These are phyloP conservation scores for Litsea cubeba DNA, from an alignment of 164 flowering plant species.

Conservation along the genomic window DNA sequence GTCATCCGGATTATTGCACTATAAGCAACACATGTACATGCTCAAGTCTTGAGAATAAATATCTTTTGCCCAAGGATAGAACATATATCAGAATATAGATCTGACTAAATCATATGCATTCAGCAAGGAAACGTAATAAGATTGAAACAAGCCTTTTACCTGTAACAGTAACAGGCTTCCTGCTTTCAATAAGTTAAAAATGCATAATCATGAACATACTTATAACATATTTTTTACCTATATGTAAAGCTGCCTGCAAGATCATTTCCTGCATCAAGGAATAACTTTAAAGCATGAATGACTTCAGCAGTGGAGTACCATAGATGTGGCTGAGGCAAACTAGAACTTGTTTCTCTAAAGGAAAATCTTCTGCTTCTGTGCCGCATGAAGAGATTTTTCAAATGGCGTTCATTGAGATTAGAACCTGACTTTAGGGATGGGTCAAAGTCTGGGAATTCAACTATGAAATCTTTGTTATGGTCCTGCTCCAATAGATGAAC, in stretches of 20 bases:
- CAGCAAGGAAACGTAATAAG: neutral
- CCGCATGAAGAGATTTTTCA: constrained; percentile 13
- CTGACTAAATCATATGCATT: neutral
- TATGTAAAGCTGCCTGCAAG: constrained; percentile 68
- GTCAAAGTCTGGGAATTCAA: constrained; percentile 84
- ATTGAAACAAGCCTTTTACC: too few species aligned
- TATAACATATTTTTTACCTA: constrained; percentile 39
- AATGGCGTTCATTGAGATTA: constrained; percentile 15
- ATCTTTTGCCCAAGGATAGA: neutral
- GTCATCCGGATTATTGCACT: too few species aligned
- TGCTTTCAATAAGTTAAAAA: neutral
- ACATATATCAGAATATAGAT: neutral
- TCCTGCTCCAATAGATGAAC: constrained; percentile 44
- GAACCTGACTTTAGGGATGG: constrained; percentile 39
- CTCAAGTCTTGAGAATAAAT: neutral
- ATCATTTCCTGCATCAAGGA: constrained; percentile 63
- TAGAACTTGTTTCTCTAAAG: constrained; percentile 32
- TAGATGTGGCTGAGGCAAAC: constrained; percentile 67
- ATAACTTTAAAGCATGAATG: constrained; percentile 52
- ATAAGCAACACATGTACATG: neutral
- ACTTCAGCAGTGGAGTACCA: constrained; percentile 76
- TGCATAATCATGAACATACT: neutral
- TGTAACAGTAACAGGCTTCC: neutral
- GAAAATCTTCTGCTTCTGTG: constrained; percentile 39
- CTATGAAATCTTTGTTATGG: constrained; percentile 85